Conservation (phyloP, 2,329 filamentous ascomycete genomes). For the Fusarium sp. region DNA sequence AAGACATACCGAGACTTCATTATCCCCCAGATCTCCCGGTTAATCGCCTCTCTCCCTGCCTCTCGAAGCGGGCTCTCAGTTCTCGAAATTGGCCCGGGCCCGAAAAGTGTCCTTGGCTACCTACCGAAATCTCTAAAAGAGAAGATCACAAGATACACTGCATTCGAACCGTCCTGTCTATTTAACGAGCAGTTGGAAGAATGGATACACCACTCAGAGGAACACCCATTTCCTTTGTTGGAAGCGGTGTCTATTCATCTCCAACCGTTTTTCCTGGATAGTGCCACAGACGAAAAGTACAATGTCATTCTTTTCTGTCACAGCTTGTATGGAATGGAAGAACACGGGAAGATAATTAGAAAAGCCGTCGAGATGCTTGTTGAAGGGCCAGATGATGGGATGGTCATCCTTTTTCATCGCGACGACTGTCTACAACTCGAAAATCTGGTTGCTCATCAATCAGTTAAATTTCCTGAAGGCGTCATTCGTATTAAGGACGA, state of each 20-base stretch:
- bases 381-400: constrained; percentile 50
- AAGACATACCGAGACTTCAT: constrained; percentile 62
- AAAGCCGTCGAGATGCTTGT: constrained; percentile 60
- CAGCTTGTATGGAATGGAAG: constrained; percentile 70
- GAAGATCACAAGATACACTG: constrained; percentile 62
- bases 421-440: constrained; percentile 55
- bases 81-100: constrained; percentile 70
- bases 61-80: constrained; percentile 59
- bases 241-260: constrained; percentile 48
- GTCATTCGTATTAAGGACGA: constrained; percentile 56
- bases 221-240: constrained; percentile 55
- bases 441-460: constrained; percentile 60
- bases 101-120: constrained; percentile 62
- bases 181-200: constrained; percentile 58
- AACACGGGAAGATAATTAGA: constrained; percentile 59
- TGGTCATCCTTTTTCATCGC: constrained; percentile 68
- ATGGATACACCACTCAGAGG: constrained; percentile 51
- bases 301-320: constrained; percentile 71
- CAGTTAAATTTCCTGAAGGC: constrained; percentile 59
- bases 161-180: constrained; percentile 63
- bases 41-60: constrained; percentile 55
- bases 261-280: constrained; percentile 52
- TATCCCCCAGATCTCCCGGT: constrained; percentile 58
- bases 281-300: constrained; percentile 54
- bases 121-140: constrained; percentile 56